Conservation (phyloP, 495 filamentous ascomycete species). For the Durotheca rogersii region DNA sequence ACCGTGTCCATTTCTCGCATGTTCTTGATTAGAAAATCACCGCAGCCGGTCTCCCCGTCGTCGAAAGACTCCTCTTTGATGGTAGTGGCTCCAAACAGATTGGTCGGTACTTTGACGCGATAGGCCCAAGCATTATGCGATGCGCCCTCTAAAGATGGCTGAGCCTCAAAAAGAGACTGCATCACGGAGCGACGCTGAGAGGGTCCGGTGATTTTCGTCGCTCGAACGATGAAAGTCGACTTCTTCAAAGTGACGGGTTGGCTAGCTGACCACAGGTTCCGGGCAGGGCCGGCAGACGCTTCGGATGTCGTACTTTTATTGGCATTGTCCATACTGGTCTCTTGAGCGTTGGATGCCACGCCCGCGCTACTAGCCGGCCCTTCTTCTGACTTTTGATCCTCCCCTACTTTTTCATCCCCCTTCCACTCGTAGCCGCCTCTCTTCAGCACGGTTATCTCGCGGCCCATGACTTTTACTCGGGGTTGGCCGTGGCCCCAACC, state of each 20-base stretch:
- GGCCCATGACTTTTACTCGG: slow-evolving; percentile 64
- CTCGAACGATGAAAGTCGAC: slow-evolving; percentile 54
- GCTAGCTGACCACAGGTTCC: slow-evolving; percentile 42
- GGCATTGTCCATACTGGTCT: slow-evolving; percentile 3
- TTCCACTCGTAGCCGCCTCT: slow-evolving; percentile 73
- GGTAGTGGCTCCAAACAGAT: slow-evolving; percentile 33
- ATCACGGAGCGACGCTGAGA: slow-evolving; percentile 40
- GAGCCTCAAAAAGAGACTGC: slow-evolving; percentile 40
- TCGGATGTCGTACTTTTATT: slow-evolving; percentile 10
- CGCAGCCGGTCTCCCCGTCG: slow-evolving; percentile 88
- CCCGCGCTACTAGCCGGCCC: slow-evolving; percentile 20
- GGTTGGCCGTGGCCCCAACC: slow-evolving; percentile 77
- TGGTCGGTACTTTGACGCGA: slow-evolving; percentile 37
- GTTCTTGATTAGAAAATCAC: slow-evolving; percentile 73
- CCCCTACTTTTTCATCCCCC: slow-evolving; percentile 41
- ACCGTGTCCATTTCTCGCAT: slow-evolving; percentile 79
- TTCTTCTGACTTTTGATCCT: slow-evolving; percentile 28
- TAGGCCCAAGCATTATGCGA: slow-evolving; percentile 58
- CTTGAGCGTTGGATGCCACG: slow-evolving; percentile 9
- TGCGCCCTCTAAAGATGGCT: slow-evolving; percentile 47
- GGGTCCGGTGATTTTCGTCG: slow-evolving; percentile 40
- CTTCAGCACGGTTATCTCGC: slow-evolving; percentile 71
- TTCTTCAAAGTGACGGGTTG: slow-evolving; percentile 46
- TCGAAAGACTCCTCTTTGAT: slow-evolving; percentile 83
- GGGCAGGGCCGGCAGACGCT: slow-evolving; percentile 18